Conservation (phyloP, 768 basidiomycete species). For the Tricholoma sp. region DNA sequence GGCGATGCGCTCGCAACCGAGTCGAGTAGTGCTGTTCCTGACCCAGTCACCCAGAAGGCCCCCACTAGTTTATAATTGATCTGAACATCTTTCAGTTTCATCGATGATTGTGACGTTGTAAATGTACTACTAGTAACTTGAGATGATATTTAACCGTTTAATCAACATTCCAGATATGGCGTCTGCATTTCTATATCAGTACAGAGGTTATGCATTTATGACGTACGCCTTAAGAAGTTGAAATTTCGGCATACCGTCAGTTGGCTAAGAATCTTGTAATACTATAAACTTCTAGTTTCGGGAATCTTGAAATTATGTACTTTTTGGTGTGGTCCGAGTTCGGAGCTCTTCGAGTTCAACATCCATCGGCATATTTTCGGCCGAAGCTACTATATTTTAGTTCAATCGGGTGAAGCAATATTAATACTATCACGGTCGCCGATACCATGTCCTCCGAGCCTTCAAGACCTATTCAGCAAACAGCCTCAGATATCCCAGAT, state of each 20-base stretch:
- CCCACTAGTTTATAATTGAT: not conserved
- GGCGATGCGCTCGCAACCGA: not conserved
- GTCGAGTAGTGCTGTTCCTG: not conserved
- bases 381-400: not conserved
- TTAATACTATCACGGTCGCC: too few species aligned
- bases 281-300: too few species aligned
- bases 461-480: not conserved
- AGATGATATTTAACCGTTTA: not conserved
- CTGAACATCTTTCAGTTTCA: not conserved
- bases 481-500: slow-evolving; percentile 20
- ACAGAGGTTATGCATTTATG: too few species aligned
- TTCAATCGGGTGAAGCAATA: too few species aligned
- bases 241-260: too few species aligned
- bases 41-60: not conserved
- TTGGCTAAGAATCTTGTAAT: too few species aligned
- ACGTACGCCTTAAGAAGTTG: too few species aligned
- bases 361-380: not conserved
- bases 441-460: not conserved
- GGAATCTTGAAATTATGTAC: too few species aligned
- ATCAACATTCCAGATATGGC: not conserved
- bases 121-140: not conserved
- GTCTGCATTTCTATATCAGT: not conserved
- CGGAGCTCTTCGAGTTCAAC: too few species aligned
- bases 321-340: too few species aligned
- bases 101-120: not conserved